Base-by-base conservation (phyloP, 164 flowering plant species). In the Dillenia suffruticosa region DNA sequence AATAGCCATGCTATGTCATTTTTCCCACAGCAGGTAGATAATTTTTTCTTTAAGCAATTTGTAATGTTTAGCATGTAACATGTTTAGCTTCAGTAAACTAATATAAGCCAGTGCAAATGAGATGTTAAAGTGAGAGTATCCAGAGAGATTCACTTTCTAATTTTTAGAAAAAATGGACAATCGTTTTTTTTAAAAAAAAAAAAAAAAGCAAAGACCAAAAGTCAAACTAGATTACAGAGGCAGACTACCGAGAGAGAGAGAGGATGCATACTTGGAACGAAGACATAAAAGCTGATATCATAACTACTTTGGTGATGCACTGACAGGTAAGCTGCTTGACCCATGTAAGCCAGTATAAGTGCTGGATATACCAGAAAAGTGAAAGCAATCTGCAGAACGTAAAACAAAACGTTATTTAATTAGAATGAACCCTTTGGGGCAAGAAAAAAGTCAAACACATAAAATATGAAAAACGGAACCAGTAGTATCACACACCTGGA, bases 281-380 rank as follows among this genome's bases (percentile, higher is more conserved):
- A 87, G 15, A 86, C 81, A 66, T 89, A 92, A 65, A 92, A 92
- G 52, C 88, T 81, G 57, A 92, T 89, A 50, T 72, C 71, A 58
- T 77, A 74, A 65, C 69, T 74, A 47, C 70, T 70, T 40, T 76
- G 65, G 63, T 92, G 96, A 74, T 92, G 89, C 74, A 67, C 74
- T 51, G 97, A 92, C 76, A 92, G 69, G 68, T 78, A 92, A 62
- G 97, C 97, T 46, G 97, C 97, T 79, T 92, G 94, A 63, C 97
- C 97, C 97, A 92, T 89, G 57, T 92, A 92, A 44, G 92, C 96
- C 74, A 92, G 77, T 75, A 86, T 87, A 9, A 92, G 83, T 2
- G 96, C 92, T 1, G 97, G 97, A 73, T 92, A 92, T 48, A 92
- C 97, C 68, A 92, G 70, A 69, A 83, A 85, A 52, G 90, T 84